Percentiles rank a stretch among this genome's conserved stretches.
Evolutionary conservation across 495 filamentous ascomycete genomes (phyloP).

Genomic region (Neurospora sp.): DNA sequence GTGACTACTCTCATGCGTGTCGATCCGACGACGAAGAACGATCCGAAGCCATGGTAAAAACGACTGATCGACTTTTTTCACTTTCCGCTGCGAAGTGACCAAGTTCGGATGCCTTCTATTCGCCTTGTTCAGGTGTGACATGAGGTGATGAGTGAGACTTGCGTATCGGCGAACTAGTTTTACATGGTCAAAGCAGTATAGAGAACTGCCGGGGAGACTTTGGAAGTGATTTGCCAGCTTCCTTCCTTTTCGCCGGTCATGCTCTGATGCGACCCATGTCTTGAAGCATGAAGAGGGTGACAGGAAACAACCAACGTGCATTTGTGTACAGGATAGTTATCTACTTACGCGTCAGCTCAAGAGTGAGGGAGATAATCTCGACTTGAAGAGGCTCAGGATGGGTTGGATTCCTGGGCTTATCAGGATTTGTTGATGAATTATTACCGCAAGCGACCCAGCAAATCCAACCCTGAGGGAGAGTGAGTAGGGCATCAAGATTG

Average conservation of each 20-base stretch:
- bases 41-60: not conserved
- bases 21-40: not conserved
- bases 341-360: not conserved
- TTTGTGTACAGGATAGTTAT: not conserved
- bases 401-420: not conserved
- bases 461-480: not conserved
- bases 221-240: not conserved
- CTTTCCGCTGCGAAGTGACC: not conserved
- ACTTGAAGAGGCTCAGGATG: not conserved
- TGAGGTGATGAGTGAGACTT: not conserved
- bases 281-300: not conserved
- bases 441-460: not conserved
- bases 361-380: not conserved
- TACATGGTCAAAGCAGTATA: not conserved
- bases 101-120: not conserved
- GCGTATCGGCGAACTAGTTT: not conserved
- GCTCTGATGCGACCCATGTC: not conserved
- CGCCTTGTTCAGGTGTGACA: not conserved
- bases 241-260: not conserved
- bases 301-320: not conserved
- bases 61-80: not conserved
- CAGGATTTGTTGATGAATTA: not conserved
- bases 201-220: not conserved
- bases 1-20: not conserved
- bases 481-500: not conserved